Evolutionary conservation across 257 asterid genomes (phyloP), one percentile per base, ranked within the genome.

Genomic region (Anisodus acutangulus): DNA sequence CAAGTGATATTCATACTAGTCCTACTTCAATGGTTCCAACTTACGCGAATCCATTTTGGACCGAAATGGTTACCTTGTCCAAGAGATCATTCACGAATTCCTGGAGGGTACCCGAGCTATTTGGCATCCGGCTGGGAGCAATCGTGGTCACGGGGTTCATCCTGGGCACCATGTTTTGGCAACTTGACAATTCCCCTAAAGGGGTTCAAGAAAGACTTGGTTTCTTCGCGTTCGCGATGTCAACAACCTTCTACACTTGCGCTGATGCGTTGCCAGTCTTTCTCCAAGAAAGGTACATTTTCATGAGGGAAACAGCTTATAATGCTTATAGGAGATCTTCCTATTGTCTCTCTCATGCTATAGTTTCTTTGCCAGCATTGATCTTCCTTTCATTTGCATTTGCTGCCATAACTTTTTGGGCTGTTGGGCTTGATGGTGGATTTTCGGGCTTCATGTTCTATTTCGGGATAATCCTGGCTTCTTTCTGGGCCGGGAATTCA

Each of bases 401-500:
- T 47, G 90, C 98, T 1, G 88, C 91, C 15, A 80, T 84, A 37
- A 94, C 98, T 0, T 93, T 93, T 71, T 93, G 98, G 98, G 91
- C 95, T 4, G 95, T 92, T n/a, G 97, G 97, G 2, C 90, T 91
- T 0, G 90, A 86, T 78, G 97, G 98, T 1, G 92, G 92, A 26
- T 15, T 62, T 0, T 63, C 86, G 1, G 89, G 98, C 11, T 92
- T 92, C 88, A 4, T 89, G 47, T 94, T 93, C 91, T 94, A 92
- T 84, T 86, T 93, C 31, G 53, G 78, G 0, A 90, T 93, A 62
- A 91, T 91, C 15, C 86, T 92, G 7, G 97, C 95, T 0, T 90
- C 98, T 0, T 94, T 94, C 67, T 93, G 98, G 98, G 93, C 98
- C 0, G 97, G 98, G 2, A 92, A 89, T 72, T 94, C 98, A 3